Evolutionary conservation across 164 flowering plant genomes (phyloP).

Genomic region (Paratinospora sagittata): DNA sequence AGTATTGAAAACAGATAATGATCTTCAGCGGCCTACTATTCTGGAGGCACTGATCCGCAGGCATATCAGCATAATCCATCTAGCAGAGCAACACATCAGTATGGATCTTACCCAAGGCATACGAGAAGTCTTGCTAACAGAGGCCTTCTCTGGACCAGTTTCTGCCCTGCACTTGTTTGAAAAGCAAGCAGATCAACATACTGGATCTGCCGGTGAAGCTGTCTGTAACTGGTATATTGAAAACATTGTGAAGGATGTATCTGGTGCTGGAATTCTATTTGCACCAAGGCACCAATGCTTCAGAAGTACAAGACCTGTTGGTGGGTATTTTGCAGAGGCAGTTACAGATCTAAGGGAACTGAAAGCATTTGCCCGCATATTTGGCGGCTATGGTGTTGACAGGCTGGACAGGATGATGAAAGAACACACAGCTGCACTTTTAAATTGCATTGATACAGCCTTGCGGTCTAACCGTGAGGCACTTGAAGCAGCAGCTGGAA

Average conservation of each 20-base stretch:
- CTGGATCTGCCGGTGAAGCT: constrained; percentile 73
- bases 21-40: constrained; percentile 88
- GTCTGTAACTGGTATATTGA: constrained; percentile 97
- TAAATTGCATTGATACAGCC: constrained; percentile 89
- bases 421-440: constrained; percentile 86
- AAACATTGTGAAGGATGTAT: constrained; percentile 83
- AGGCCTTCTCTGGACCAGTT: constrained; percentile 86
- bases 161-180: constrained; percentile 78
- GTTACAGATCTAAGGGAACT: constrained; percentile 76
- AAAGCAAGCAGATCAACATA: constrained; percentile 56
- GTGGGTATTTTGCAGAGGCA: constrained; percentile 93
- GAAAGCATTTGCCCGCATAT: constrained; percentile 77
- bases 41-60: constrained; percentile 72
- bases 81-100: constrained; percentile 95
- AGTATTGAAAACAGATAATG: constrained; percentile 75
- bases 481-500: constrained; percentile 69
- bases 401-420: constrained; percentile 77
- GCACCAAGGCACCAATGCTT: constrained; percentile 81
- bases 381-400: constrained; percentile 98
- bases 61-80: constrained; percentile 70
- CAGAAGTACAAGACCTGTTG: constrained; percentile 87
- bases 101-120: constrained; percentile 95
- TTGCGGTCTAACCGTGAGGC: constrained; percentile 81
- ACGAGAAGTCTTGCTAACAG: constrained; percentile 75
- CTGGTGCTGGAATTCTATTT: constrained; percentile 82